Evolutionary conservation across 331 rosid species (phyloP).

Genomic region (Prunus yedoensis): DNA sequence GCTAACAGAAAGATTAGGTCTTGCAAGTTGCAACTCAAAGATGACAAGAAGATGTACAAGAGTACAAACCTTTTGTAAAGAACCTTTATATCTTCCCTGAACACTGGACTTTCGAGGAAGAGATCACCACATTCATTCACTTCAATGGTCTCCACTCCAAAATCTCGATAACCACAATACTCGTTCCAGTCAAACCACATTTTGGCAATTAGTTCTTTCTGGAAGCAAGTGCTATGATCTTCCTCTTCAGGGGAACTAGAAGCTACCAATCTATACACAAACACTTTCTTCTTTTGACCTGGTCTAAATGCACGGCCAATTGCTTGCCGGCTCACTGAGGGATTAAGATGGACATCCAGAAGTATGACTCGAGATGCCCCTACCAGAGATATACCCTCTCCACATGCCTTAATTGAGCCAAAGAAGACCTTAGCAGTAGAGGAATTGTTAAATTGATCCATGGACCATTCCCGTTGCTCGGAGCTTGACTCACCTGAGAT

Average conservation of each 20-base stretch:
- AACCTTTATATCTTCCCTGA: conserved; percentile 55
- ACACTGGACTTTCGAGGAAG: conserved; percentile 54
- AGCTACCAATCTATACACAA: conserved; percentile 69
- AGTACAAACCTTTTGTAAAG: conserved; percentile 61
- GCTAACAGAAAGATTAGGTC: neutral
- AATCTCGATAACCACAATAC: conserved; percentile 57
- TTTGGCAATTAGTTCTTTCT: conserved; percentile 72
- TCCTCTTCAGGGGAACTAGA: conserved; percentile 79
- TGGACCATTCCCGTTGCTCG: conserved; percentile 70
- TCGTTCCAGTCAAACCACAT: conserved; percentile 99
- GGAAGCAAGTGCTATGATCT: conserved; percentile 70
- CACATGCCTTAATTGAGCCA: conserved; percentile 55
- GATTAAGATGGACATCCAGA: conserved; percentile 64
- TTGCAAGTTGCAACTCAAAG: neutral
- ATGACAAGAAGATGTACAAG: neutral
- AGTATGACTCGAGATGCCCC: no score
- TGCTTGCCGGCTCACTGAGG: conserved; percentile 92
- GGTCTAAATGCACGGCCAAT: conserved; percentile 97
- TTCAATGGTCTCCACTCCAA: conserved; percentile 49
- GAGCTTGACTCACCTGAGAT: conserved; percentile 80
- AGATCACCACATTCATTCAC: conserved; percentile 60
- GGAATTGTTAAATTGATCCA: conserved; percentile 80
- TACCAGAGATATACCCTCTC: no score
- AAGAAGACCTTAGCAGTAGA: conserved; percentile 75
- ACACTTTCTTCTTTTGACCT: conserved; percentile 69